Percentiles rank a stretch among this genome's conserved stretches.
Evolutionary conservation across 179 eudicot species (phyloP).

Genomic region (Heliamphora pulchella): DNA sequence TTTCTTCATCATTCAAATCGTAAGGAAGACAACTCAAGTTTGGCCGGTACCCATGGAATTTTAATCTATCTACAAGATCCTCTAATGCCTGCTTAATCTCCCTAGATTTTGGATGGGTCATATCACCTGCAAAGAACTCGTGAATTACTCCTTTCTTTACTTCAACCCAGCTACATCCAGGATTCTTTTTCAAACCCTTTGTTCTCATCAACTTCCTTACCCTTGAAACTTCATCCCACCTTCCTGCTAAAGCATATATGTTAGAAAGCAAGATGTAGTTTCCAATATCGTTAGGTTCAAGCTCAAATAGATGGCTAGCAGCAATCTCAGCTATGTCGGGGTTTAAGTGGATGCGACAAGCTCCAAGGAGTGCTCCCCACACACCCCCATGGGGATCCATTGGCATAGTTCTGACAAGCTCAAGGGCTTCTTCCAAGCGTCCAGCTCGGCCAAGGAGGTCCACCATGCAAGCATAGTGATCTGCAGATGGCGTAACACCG

Average conservation of each 20-base stretch:
- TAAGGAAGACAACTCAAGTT: slow-evolving; percentile 47
- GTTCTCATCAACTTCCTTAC: slow-evolving; percentile 42
- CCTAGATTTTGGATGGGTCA: slow-evolving; percentile 36
- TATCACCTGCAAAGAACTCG: slow-evolving; percentile 63
- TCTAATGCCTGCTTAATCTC: slow-evolving; percentile 39
- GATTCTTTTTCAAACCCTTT: slow-evolving; percentile 52
- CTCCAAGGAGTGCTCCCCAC: slow-evolving; percentile 91
- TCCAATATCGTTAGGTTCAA: slow-evolving; percentile 57
- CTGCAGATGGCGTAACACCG: slow-evolving; percentile 35
- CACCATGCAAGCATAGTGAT: slow-evolving; percentile 62
- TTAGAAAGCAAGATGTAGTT: slow-evolving; percentile 59
- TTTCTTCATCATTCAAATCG: slow-evolving; percentile 61
- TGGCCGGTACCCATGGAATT: slow-evolving; percentile 43
- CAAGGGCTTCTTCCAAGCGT: slow-evolving; percentile 50
- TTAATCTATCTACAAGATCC: slow-evolving; percentile 32
- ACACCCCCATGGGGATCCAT: slow-evolving; percentile 55
- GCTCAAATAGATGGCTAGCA: slow-evolving; percentile 52
- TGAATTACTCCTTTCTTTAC: slow-evolving; percentile 51
- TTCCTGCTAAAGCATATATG: slow-evolving; percentile 51
- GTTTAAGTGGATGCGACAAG: slow-evolving; percentile 61
- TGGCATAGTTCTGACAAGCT: slow-evolving; percentile 44
- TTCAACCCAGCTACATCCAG: slow-evolving; percentile 67
- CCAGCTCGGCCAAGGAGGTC: slow-evolving; percentile 72
- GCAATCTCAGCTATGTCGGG: slow-evolving; percentile 73
- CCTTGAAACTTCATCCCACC: slow-evolving; percentile 50